Evolutionary conservation across 768 basidiomycete species (phyloP), one percentile per base, ranked within the genome.

Genomic region (Tricholoma furcatifolium): DNA sequence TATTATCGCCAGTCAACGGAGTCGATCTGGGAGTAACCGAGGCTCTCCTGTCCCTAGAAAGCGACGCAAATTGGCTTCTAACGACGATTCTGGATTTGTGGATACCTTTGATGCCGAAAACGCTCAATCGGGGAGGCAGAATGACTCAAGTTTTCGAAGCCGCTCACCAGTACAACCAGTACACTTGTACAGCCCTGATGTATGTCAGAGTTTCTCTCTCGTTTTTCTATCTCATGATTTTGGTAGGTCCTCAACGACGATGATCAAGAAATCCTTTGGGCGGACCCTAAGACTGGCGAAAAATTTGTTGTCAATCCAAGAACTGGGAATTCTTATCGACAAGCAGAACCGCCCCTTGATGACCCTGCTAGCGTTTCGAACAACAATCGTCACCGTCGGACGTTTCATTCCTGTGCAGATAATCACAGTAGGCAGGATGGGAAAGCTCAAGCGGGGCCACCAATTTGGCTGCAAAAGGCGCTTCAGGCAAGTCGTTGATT

Each of bases 271-370:
- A 65, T 79, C 38, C 43, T 69, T 18, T 89, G 88, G 87, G 77
- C 69, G 27, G 87, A 93, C 70, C 78, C 81, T n/a, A 66, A 59
- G 12, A 87, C 84, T 4, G 77, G 81, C 12, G 72, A 83, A 62
- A 68, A 65, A 2, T 87, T 84, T 61, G 52, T 80, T n/a, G 69
- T 91, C 14, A 82, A 93, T 62, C 63, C 66, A n/a, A 75, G 81
- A 47, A 89, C 87, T 9, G 88, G 88, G 9, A 83, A 89, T 63
- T 90, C 87, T 7, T 74, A 75, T 65, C 69, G 68, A 27, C 69
- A 66, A 55, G 55, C 58, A 21, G 56, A 56, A 32, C 55, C 60
- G 36, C 53, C 59, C 36, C 47, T 30, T 21, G 48, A 43, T 10
- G 53, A 61, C 8, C 10, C 11, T 24, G 34, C 6, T 32, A 36